Percentiles rank a stretch among this genome's conserved stretches.
Evolutionary conservation across 352 stramenopile genomes (phyloP).

Genomic region (Phytopythium sindhum): DNA sequence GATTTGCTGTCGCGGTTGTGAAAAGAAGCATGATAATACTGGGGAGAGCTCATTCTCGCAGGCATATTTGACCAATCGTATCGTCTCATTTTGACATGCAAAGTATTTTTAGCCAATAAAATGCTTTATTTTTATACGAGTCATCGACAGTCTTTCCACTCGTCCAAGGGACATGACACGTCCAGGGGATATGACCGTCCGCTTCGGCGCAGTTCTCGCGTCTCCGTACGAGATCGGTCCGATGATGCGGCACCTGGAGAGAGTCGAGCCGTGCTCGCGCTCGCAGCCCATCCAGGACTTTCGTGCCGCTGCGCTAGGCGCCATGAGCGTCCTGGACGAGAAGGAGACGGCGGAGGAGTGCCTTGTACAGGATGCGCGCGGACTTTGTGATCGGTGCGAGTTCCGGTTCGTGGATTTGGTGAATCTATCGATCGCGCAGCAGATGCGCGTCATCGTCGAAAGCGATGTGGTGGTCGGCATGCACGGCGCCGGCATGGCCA

Average conservation of each 20-base stretch:
- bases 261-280: constrained; percentile 32
- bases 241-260: constrained; percentile 42
- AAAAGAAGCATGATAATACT: no score
- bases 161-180: no score
- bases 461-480: constrained; percentile 79
- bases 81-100: no score
- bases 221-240: constrained; percentile 35
- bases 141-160: no score
- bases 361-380: no score
- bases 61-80: no score
- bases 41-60: no score
- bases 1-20: not conserved
- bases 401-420: constrained; percentile 69
- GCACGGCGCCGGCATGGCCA: constrained; percentile 78
- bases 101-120: no score
- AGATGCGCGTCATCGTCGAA: constrained; percentile 55
- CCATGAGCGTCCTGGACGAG: constrained; percentile 41
- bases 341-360: no score
- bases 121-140: no score
- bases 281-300: no score
- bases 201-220: constrained; percentile 34
- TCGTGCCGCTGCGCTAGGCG: constrained; percentile 17
- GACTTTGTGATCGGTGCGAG: constrained; percentile 29
- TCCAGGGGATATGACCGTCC: no score
- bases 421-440: constrained; percentile 39